Evolutionary conservation across 768 basidiomycete genomes (phyloP), one percentile per base, ranked within the genome.

Genomic region (Russula dissimulans): DNA sequence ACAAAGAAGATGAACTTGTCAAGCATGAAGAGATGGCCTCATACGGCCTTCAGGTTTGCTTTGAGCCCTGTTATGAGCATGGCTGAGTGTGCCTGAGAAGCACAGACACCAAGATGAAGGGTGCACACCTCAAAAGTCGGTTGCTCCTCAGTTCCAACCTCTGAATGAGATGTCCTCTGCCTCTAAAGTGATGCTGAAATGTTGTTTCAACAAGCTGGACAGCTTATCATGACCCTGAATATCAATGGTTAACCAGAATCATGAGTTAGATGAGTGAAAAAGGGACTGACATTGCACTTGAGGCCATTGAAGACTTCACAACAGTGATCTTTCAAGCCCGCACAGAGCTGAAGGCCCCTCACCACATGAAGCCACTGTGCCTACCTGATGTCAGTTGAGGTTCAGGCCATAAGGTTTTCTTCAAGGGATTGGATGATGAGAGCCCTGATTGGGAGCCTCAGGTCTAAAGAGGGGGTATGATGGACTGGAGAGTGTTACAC

Each of bases 1-100:
- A 98, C 92, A 76, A 98, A 98, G 75, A 99, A 92, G 50, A 99
- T 80, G 72, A 89, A 91, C 81, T 97, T 97, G 69, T 98, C 97
- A 64, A 99, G 86, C 79, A 98, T 83, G 81, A 97, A 98, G 36
- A 99, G 83, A 71, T 97, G 94, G 61, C 97, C 97, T 72, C 95
- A 92, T 4, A 89, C 81, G 46, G 97, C 97, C 74, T 98, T 98
- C 66, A 98, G 79, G 72, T 97, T 97, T 67, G 92, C 93, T 75
- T 98, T 98, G 75, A 99, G 87, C 44, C 91, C 95, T 97, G 15
- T 63, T 39, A 15, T 31, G 54, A 26, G 41, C 15, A 36, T 17
- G 31, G 46, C 15, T 41, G 54, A 58, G 41, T 46, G 66, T 32
- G n/a, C 63, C 49, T 59, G 34, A 36, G 32, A 47, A 43, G 18